Conservation (phyloP, 176 grass and related monocot genomes). For the Bromus sterilis region DNA sequence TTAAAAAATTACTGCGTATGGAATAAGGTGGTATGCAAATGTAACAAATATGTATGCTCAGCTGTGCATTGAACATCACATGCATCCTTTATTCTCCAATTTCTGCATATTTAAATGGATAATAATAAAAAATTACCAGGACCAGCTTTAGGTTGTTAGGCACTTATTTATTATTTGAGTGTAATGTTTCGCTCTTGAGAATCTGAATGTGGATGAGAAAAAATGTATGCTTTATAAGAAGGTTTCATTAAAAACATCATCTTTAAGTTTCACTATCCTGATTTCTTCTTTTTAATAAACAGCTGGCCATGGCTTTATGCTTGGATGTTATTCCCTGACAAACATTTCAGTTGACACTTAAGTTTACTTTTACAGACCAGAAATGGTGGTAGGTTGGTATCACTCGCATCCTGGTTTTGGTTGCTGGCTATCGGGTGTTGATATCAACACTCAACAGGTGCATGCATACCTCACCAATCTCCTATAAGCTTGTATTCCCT, state of each 20-base stretch:
- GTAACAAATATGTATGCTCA: background rate
- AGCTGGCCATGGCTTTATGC: background rate
- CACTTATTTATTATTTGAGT: background rate
- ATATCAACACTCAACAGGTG: constrained; percentile 99
- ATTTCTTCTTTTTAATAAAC: background rate
- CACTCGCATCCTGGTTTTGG: constrained; percentile 98
- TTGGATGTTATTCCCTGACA: background rate
- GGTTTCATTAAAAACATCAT: background rate
- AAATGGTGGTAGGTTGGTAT: constrained; percentile 99
- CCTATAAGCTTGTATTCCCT: background rate
- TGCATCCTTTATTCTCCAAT: background rate
- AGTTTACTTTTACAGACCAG: constrained; percentile 51
- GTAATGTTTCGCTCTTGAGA: background rate
- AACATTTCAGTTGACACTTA: background rate
- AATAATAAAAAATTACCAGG: background rate
- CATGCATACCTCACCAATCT: background rate
- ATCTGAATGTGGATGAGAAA: background rate
- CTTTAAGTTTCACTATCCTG: background rate
- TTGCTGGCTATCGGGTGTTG: constrained; percentile 94
- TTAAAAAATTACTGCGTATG: background rate
- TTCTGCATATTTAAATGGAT: background rate
- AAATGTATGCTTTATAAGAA: background rate
- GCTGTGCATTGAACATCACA: background rate
- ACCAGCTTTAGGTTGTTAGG: background rate
- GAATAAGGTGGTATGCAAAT: background rate